Percentiles rank a stretch among this genome's conserved stretches.
phyloP scores from a whole-genome alignment of 176 grass and related monocot species.

The Echinochloa phyllopogon region DNA sequence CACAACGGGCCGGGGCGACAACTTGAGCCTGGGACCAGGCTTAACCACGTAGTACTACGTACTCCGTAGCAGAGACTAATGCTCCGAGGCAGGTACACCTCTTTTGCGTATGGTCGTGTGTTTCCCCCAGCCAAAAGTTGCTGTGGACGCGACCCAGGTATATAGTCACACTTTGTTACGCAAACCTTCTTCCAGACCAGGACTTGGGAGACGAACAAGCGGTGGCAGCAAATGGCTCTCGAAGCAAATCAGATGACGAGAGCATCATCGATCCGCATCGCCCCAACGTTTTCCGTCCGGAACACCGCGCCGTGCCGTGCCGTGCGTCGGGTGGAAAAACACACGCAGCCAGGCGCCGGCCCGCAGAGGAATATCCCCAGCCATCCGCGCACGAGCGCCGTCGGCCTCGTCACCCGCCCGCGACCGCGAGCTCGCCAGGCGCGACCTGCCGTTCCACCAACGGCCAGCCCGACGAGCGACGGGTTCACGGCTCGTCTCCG shows the following conservation, averaged over 20 bases:
- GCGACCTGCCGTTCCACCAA: neutral
- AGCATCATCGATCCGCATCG: too few species aligned
- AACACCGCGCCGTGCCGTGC: neutral
- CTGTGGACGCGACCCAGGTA: too few species aligned
- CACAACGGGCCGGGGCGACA: neutral
- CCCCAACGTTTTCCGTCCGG: neutral
- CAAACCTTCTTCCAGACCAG: neutral
- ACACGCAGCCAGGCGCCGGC: neutral
- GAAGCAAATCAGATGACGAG: neutral
- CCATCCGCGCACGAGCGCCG: neutral
- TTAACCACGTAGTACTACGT: too few species aligned
- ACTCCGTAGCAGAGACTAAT: too few species aligned
- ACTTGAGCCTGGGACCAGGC: neutral
- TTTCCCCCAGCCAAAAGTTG: too few species aligned
- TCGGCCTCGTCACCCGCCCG: neutral
- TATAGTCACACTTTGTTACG: too few species aligned
- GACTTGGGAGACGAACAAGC: neutral
- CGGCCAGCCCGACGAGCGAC: neutral
- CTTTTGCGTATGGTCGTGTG: too few species aligned
- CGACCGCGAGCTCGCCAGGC: neutral
- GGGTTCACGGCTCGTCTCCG: too few species aligned
- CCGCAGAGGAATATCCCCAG: neutral
- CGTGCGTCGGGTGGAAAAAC: neutral
- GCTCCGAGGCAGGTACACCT: too few species aligned
- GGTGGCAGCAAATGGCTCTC: neutral